These are phyloP conservation scores for Rhodotorula sp. DNA, from an alignment of 1,284 basidiomycete species.

Conservation along the genomic window DNA sequence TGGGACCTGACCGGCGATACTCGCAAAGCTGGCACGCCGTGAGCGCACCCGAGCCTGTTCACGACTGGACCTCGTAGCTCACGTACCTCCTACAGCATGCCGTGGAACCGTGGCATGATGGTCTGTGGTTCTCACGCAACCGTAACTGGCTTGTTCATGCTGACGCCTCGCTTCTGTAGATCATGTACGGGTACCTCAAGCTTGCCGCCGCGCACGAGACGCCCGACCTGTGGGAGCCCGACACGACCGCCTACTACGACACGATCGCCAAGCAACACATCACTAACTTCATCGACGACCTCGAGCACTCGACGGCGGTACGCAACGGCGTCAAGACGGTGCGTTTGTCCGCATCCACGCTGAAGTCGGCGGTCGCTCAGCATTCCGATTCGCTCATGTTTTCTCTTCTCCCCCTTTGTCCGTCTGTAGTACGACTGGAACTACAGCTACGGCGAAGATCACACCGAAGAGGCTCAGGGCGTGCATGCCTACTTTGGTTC, in stretches of 20 bases:
- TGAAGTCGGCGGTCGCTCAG: too few relatives aligned
- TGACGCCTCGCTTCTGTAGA: neutral
- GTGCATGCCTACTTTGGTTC: constrained; percentile 15
- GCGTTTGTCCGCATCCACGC: neutral
- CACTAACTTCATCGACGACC: constrained; percentile 18
- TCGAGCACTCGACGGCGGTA: constrained; percentile 16
- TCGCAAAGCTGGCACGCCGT: constrained; percentile 2
- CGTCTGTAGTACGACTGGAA: neutral
- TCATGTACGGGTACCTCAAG: constrained; percentile 25
- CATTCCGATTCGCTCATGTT: too few relatives aligned
- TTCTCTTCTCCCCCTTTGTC: too few relatives aligned
- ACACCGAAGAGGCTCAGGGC: constrained; percentile 22
- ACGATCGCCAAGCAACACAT: constrained; percentile 16
- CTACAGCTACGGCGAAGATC: neutral
- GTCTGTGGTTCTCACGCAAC: neutral
- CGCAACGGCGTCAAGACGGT: constrained; percentile 9
- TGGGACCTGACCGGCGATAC: constrained; percentile 27
- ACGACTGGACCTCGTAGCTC: too few relatives aligned
- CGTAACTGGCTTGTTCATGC: neutral
- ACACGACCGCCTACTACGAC: constrained; percentile 18
- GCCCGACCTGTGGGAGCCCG: constrained; percentile 4
- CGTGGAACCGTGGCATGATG: constrained; percentile 35
- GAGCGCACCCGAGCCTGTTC: too few relatives aligned
- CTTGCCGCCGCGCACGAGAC: constrained; percentile 36
- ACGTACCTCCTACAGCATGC: neutral